Evolutionary conservation across 176 grass and related monocot species (phyloP).

Genomic region (Eragrostis nindensis): DNA sequence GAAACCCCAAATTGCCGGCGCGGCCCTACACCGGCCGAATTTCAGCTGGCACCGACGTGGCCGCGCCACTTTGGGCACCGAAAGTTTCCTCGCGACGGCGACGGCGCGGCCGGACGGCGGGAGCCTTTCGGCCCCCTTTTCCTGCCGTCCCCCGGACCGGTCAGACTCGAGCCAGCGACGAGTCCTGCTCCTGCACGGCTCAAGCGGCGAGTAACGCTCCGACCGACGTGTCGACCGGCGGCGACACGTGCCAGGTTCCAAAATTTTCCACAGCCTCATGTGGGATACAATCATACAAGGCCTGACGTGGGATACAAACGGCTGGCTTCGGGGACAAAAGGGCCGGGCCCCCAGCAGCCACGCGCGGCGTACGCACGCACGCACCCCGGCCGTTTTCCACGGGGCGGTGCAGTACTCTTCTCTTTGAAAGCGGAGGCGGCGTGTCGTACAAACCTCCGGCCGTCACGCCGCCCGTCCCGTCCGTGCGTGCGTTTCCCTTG

Average conservation of each 20-base stretch:
- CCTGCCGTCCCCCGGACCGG: background rate
- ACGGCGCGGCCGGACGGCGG: background rate
- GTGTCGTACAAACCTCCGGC: slow-evolving; percentile 6
- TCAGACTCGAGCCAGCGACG: background rate
- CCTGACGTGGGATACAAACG: background rate
- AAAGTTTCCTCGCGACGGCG: slow-evolving; percentile 13
- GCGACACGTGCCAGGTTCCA: slow-evolving; percentile 34
- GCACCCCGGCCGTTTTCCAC: slow-evolving; percentile 24
- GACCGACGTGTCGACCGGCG: slow-evolving; percentile 31
- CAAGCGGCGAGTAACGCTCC: background rate
- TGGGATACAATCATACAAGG: background rate
- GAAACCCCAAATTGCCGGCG: too few species aligned
- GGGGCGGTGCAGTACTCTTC: slow-evolving; percentile 20
- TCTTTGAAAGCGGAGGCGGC: background rate
- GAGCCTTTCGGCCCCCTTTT: slow-evolving; percentile 9
- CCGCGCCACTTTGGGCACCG: slow-evolving; percentile 38
- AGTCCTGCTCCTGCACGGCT: background rate
- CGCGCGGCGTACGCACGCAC: too few species aligned
- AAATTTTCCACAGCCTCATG: background rate
- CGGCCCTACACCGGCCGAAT: background rate
- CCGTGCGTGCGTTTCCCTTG: background rate
- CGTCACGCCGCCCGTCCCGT: slow-evolving; percentile 32
- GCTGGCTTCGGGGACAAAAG: background rate
- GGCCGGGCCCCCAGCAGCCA: background rate
- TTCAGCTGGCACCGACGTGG: slow-evolving; percentile 45